These are phyloP conservation scores for Alnus rubra DNA, from an alignment of 306 rosid species.

Conservation along the genomic window DNA sequence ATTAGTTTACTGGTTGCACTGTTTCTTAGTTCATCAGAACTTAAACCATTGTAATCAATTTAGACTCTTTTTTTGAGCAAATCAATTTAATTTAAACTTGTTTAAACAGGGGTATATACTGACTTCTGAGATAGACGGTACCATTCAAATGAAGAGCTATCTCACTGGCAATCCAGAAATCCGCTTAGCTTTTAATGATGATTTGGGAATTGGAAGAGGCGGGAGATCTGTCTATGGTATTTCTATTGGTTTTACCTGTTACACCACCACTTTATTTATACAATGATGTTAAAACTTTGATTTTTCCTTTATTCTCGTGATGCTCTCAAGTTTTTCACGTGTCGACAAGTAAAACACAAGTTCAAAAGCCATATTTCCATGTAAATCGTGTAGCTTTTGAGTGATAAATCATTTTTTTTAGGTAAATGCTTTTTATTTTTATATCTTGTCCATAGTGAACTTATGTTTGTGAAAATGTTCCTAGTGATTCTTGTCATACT, in stretches of 20 bases:
- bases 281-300: neutral
- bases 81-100: constrained; percentile 22
- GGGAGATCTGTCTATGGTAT: constrained; percentile 59
- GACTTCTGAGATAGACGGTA: constrained; percentile 92
- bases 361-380: constrained; percentile 8
- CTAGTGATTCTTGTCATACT: constrained; percentile 27
- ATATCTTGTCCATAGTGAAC: constrained; percentile 3
- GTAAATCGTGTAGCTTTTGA: constrained; percentile 18
- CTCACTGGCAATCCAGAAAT: constrained; percentile 87
- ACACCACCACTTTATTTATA: neutral
- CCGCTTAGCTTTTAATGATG: constrained; percentile 84
- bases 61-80: neutral
- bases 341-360: constrained; percentile 3
- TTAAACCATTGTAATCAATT: constrained; percentile 8
- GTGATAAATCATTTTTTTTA: constrained; percentile 8
- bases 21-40: neutral
- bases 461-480: constrained; percentile 20
- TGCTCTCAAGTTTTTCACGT: constrained; percentile 17
- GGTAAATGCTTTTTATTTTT: constrained; percentile 15
- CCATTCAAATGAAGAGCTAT: constrained; percentile 94
- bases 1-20: neutral
- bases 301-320: constrained; percentile 15
- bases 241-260: constrained; percentile 7
- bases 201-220: constrained; percentile 69
- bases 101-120: constrained; percentile 74